These are phyloP conservation scores for Kokia cookei DNA, from an alignment of 441 rosid species.

Conservation along the genomic window DNA sequence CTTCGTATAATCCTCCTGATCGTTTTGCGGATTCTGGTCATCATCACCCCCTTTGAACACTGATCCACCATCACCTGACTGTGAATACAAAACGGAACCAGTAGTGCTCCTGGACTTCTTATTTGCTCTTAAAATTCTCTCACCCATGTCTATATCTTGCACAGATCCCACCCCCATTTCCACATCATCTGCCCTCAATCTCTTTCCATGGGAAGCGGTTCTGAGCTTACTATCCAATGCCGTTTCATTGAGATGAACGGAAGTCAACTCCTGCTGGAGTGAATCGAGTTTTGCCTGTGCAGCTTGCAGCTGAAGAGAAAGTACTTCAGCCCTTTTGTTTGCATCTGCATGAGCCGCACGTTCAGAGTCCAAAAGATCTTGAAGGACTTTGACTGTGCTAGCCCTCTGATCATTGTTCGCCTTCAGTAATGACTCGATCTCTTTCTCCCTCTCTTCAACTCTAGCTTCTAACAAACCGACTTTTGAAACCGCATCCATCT, in stretches of 20 bases:
- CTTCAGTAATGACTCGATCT: conserved; percentile 71
- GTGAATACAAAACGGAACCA: conserved; percentile 39
- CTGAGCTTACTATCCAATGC: conserved; percentile 79
- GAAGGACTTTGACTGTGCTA: conserved; percentile 70
- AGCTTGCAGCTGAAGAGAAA: conserved; percentile 74
- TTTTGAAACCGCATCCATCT: conserved; percentile 67
- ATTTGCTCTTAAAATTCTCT: conserved; percentile 40
- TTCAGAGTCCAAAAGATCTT: conserved; percentile 76
- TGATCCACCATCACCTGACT: conserved; percentile 68
- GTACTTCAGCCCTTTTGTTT: conserved; percentile 68
- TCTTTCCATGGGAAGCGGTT: conserved; percentile 71
- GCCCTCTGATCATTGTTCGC: conserved; percentile 79
- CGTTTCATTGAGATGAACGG: conserved; percentile 75
- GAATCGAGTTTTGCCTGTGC: conserved; percentile 78
- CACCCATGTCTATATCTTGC: conserved; percentile 49
- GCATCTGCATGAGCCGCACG: conserved; percentile 77
- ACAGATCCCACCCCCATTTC: conserved; percentile 71
- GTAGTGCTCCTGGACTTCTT: conserved; percentile 69
- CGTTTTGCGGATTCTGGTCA: conserved; percentile 47
- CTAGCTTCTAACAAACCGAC: conserved; percentile 70
- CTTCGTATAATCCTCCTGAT: conserved; percentile 72
- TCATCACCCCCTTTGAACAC: conserved; percentile 61
- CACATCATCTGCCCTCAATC: conserved; percentile 51
- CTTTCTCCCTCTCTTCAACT: conserved; percentile 93
- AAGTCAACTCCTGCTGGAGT: conserved; percentile 83